A percentile compares a stretch with the other conserved stretches of the same genome.
Evolutionary conservation across 2,329 filamentous ascomycete species (phyloP).

Genomic region (Triangularia verruculosa): DNA sequence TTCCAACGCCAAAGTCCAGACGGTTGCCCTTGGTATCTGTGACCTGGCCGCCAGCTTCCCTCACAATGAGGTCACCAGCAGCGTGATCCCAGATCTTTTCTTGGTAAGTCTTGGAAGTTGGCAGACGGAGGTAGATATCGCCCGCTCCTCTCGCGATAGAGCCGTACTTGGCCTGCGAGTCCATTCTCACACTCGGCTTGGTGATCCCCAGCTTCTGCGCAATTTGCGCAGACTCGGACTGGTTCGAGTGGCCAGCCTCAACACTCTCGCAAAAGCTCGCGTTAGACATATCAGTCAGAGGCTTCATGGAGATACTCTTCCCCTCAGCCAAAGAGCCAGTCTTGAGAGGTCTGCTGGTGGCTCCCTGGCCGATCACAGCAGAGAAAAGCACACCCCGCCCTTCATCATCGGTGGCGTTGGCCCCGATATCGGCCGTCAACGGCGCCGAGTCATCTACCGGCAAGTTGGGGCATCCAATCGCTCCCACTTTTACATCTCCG

Average conservation of each 20-base stretch:
- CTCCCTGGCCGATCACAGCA: slow-evolving; percentile 75
- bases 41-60: slow-evolving; percentile 88
- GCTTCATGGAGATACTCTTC: slow-evolving; percentile 75
- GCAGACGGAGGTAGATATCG: slow-evolving; percentile 89
- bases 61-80: slow-evolving; percentile 88
- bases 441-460: slow-evolving; percentile 61
- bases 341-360: slow-evolving; percentile 71
- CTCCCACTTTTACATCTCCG: slow-evolving; percentile 21
- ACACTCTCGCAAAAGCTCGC: slow-evolving; percentile 97
- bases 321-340: slow-evolving; percentile 51
- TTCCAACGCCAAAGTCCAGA: slow-evolving; percentile 81
- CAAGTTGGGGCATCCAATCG: slow-evolving; percentile 26
- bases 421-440: slow-evolving; percentile 68
- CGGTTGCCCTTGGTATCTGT: slow-evolving; percentile 83
- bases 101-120: slow-evolving; percentile 76
- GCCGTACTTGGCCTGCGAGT: slow-evolving; percentile 97
- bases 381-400: slow-evolving; percentile 86
- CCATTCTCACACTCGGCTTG: slow-evolving; percentile 82
- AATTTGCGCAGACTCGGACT: slow-evolving; percentile 83
- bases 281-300: slow-evolving; percentile 67
- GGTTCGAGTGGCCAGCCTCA: slow-evolving; percentile 86
- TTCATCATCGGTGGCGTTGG: slow-evolving; percentile 68
- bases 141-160: slow-evolving; percentile 91
- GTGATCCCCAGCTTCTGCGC: slow-evolving; percentile 83
- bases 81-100: slow-evolving; percentile 99